Evolutionary conservation across 192 early-diverging fungal genomes (phyloP), one percentile per base, ranked within the genome.

Genomic region (Powellomyces hirtus): DNA sequence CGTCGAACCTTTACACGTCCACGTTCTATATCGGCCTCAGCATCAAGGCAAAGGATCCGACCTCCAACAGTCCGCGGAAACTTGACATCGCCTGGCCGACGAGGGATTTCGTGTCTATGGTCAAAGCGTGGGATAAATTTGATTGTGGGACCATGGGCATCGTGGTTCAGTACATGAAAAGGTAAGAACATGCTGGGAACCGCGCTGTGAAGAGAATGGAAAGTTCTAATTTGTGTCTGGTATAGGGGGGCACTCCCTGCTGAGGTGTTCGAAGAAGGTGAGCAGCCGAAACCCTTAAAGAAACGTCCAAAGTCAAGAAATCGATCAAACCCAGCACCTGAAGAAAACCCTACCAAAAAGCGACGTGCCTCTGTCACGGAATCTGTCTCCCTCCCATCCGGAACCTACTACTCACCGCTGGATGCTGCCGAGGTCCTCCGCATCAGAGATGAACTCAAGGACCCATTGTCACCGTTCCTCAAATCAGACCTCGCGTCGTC

Each of bases 1-100:
- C 44, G 38, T 46, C 31, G 20, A 75, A 76, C 11, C 76, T 93
- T 16, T 88, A 86, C 62, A 91, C 90, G 2, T 90, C 94, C 4
- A 86, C 86, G 14, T 97, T 96, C 70, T 97, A 97, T 70, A 85
- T 99, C 73, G 97, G 95, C 1, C 70, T 99, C 16, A 70, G 77
- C 33, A 81, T 94, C 29, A 80, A 82, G 36, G 76, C 84, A 24
- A 84, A 83, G 61, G 72, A 83, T 70, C 76, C 81, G 78, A 73
- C 30, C 42, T 61, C 58, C 30, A 77, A 77, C 14, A 27, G 35
- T 10, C 44, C 79, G 2, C 72, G 86, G 14, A 85, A 85, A 44
- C 71, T 96, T 75, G 90, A 96, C 63, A 78, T 97, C 24, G 78
- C 86, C 14, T 86, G 89, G 81, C 91, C 93, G 6, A 90, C 85